These are phyloP conservation scores for Eremothecium gossypii DNA, from an alignment of 1,139 yeast species.

Conservation along the genomic window DNA sequence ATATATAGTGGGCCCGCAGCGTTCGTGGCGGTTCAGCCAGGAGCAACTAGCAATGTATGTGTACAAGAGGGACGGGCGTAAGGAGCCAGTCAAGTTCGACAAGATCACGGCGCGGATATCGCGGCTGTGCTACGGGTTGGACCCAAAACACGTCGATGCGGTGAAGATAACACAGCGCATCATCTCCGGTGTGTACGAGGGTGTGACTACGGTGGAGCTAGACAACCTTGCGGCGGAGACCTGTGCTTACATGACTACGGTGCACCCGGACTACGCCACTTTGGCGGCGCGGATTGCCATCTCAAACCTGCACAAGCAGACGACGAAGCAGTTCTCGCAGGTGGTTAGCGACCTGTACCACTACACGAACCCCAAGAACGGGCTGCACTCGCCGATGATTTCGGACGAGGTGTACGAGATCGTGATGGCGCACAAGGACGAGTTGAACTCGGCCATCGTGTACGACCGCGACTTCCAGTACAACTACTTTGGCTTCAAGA, in stretches of 20 bases:
- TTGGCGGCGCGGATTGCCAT: constrained; percentile 96
- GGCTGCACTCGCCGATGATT: constrained; percentile 67
- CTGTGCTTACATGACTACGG: constrained; percentile 95
- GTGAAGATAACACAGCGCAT: constrained; percentile 84
- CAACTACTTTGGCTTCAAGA: constrained; percentile 81
- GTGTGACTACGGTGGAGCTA: constrained; percentile 89
- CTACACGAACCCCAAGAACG: constrained; percentile 69
- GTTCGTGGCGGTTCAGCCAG: no score
- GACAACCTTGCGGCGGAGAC: constrained; percentile 98
- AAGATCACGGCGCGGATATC: constrained; percentile 59
- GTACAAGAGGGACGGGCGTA: constrained; percentile 64
- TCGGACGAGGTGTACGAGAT: constrained; percentile 59
- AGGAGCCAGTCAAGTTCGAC: constrained; percentile 80
- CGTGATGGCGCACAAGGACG: constrained; percentile 56
- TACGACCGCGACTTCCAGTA: constrained; percentile 77
- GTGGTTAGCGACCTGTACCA: constrained; percentile 61
- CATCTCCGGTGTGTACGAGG: constrained; percentile 86
- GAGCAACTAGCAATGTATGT: constrained; percentile 36
- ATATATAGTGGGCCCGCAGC: no score
- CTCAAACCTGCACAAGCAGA: constrained; percentile 91
- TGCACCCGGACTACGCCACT: constrained; percentile 93
- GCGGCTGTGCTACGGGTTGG: constrained; percentile 73
- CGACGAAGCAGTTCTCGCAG: constrained; percentile 78
- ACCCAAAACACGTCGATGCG: constrained; percentile 75
- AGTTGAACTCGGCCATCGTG: constrained; percentile 69